Conservation (phyloP, 2,329 filamentous ascomycete genomes). For the Rutstroemia sp. region DNA sequence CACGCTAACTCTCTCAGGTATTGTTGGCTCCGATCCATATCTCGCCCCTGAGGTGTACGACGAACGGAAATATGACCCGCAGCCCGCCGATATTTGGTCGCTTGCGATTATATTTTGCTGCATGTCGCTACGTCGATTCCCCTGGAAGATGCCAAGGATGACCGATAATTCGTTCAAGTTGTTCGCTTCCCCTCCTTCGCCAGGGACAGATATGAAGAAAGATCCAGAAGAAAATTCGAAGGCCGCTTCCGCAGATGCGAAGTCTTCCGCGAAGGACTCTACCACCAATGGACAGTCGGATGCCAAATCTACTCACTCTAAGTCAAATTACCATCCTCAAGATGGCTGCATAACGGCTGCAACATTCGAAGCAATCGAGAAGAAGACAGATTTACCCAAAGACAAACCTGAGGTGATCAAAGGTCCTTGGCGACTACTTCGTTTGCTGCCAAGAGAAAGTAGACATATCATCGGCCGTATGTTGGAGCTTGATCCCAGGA, state of each 20-base stretch:
- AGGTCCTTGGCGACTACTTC: conserved; percentile 83
- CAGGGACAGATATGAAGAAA: conserved; percentile 41
- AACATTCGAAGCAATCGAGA: neutral
- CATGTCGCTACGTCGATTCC: conserved; percentile 91
- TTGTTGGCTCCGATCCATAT: conserved; percentile 86
- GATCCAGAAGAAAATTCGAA: conserved; percentile 19
- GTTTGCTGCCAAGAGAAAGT: conserved; percentile 81
- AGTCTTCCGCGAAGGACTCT: conserved; percentile 19
- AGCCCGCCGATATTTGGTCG: conserved; percentile 95
- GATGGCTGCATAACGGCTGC: neutral
- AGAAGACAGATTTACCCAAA: conserved; percentile 37
- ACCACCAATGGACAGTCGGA: conserved; percentile 17
- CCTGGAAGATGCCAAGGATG: conserved; percentile 90
- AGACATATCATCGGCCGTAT: conserved; percentile 85
- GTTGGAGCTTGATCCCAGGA: conserved; percentile 80
- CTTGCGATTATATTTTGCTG: conserved; percentile 98
- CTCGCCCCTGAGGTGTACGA: conserved; percentile 96
- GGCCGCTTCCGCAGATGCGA: conserved; percentile 21
- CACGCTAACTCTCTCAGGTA: conserved; percentile 41
- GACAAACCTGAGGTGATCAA: conserved; percentile 64
- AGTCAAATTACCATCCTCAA: neutral
- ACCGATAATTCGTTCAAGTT: conserved; percentile 94
- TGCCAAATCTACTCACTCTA: neutral
- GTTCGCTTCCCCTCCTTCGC: conserved; percentile 79
- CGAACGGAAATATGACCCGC: conserved; percentile 84